Base-by-base conservation (phyloP, 2,329 filamentous ascomycete species). In the Neofusicoccum ribis region DNA sequence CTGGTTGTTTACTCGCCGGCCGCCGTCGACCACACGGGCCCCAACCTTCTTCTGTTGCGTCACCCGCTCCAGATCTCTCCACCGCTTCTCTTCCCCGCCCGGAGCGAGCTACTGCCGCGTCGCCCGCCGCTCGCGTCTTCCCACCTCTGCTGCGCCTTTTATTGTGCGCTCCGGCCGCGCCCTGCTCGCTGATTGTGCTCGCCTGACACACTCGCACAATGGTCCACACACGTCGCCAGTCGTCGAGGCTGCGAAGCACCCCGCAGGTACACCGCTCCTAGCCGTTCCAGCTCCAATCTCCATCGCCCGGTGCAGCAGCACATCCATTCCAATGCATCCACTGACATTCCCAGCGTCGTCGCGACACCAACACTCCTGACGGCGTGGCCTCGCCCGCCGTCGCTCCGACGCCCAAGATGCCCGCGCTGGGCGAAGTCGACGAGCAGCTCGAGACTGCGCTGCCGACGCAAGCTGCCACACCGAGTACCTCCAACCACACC, bases 241-340 rank as follows among this genome's bases (percentile, higher is more conserved):
- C 61, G 27, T 64, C 61, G 50, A 54, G 61, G 61, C 61, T 64
- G 27, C 49, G 31, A 17, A 64, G 49, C 61, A 64, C 61, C 14
- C 61, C 61, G 39, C 50, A 54, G 61, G 61, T 64, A 64, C 49
- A 41, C 17, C 3, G 14, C 5, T 9, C 15, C 27, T 34, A 31
- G 27, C 34, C 17, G 3, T 14, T 27, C 39, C 46, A 41, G 43
- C 44, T 20, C 39, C 58, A 37, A 34, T 39, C 5, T 7, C n/a
- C 36, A 15, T 37, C 49, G 20, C 12, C 46, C 36, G 27, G 27
- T 31, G 27, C 27, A 31, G 27, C 5, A n/a, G 34, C 9, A n/a
- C 39, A 23, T 31, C 41, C 8, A 47, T 20, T 41, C 12, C 5
- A 12, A 12, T 8, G 34, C n/a, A 39, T 6, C 5, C 6, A 47